Percentiles rank a stretch among this genome's conserved stretches.
Evolutionary conservation across 176 grass and related monocot genomes (phyloP).

Genomic region (Rhynchospora breviuscula): DNA sequence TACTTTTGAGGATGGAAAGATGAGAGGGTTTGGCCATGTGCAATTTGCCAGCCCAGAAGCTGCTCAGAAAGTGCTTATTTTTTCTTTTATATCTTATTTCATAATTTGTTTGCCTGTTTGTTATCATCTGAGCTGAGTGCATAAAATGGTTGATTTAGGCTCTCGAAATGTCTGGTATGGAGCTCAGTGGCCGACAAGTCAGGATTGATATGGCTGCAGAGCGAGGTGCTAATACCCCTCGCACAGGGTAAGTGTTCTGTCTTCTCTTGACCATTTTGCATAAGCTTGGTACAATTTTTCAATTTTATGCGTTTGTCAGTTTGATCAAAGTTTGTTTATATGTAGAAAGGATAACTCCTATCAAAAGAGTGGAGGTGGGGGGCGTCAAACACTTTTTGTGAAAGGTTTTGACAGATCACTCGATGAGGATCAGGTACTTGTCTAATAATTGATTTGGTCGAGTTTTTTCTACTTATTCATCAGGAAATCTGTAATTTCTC

Average conservation of each 20-base stretch:
- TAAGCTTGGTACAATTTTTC: not conserved
- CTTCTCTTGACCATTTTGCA: not conserved
- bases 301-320: not conserved
- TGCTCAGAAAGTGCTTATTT: conserved; percentile 45
- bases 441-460: not conserved
- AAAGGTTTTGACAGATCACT: conserved; percentile 57
- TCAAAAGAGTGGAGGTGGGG: conserved; percentile 44
- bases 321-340: not conserved
- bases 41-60: conserved; percentile 54
- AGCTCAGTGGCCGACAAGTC: conserved; percentile 44
- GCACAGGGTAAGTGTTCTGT: conserved; percentile 39
- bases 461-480: not conserved
- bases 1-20: conserved; percentile 38
- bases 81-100: not conserved
- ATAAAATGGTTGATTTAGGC: conserved; percentile 32
- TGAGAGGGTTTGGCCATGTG: conserved; percentile 69
- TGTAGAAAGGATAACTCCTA: conserved; percentile 52
- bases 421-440: conserved; percentile 47
- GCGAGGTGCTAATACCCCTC: conserved; percentile 51
- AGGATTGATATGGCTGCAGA: conserved; percentile 64
- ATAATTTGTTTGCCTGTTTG: not conserved
- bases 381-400: conserved; percentile 51
- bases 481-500: not conserved
- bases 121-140: not conserved
- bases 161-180: conserved; percentile 41